phyloP scores from a whole-genome alignment of 768 basidiomycete genomes.

The Grammothele lineata region DNA sequence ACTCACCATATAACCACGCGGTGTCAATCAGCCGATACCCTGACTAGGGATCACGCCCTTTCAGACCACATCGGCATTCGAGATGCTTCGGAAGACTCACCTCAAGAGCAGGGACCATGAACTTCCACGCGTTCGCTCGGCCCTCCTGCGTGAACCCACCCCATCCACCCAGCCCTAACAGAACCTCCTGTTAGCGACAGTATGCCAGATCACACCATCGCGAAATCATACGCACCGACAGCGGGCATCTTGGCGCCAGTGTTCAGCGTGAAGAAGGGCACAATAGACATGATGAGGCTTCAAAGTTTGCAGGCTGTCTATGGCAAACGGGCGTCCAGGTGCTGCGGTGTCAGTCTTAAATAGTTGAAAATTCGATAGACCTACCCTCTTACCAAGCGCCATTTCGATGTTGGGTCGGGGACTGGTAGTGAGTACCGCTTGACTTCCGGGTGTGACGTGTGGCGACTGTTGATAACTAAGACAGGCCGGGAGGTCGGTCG shows the following conservation, averaged over 20 bases:
- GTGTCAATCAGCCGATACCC: slow-evolving; percentile 28
- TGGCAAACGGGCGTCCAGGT: too few relatives aligned
- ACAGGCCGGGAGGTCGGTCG: too few relatives aligned
- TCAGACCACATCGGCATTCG: neutral
- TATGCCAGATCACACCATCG: neutral
- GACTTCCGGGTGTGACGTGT: too few relatives aligned
- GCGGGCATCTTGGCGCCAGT: slow-evolving; percentile 39
- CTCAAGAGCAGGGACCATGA: slow-evolving; percentile 38
- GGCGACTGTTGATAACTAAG: too few relatives aligned
- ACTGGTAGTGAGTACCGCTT: too few relatives aligned
- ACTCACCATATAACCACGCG: slow-evolving; percentile 27
- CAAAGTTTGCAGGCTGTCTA: too few relatives aligned
- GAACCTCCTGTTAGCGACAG: too few relatives aligned
- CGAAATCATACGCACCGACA: slow-evolving; percentile 28
- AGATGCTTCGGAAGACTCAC: slow-evolving; percentile 16
- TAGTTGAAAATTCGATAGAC: too few relatives aligned
- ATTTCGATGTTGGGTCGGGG: too few relatives aligned
- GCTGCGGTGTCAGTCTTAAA: too few relatives aligned
- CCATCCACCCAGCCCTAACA: slow-evolving; percentile 38
- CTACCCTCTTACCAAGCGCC: too few relatives aligned
- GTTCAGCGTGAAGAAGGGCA: slow-evolving; percentile 35
- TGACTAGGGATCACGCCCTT: slow-evolving; percentile 5
- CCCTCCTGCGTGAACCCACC: slow-evolving; percentile 31
- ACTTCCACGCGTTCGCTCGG: slow-evolving; percentile 31
- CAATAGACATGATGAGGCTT: slow-evolving; percentile 24